Evolutionary conservation across 2,329 filamentous ascomycete species (phyloP).

Genomic region (Diaporthe australafricana): DNA sequence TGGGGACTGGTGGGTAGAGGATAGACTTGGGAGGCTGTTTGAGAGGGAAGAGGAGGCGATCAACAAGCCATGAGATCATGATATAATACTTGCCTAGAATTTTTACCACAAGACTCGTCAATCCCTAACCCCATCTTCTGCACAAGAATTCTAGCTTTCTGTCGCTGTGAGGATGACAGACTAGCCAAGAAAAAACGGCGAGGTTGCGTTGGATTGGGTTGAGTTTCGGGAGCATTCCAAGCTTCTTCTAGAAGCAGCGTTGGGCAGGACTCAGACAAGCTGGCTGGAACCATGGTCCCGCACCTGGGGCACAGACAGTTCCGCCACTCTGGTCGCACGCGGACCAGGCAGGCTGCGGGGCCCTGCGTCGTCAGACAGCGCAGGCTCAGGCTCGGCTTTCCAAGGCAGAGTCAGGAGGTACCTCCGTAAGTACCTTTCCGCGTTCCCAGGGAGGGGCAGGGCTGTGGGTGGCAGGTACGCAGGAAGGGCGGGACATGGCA

Average conservation of each 20-base stretch:
- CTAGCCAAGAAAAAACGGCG: background rate
- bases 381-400: constrained; percentile 17
- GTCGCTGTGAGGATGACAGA: background rate
- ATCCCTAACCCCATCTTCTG: no score
- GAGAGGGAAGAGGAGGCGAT: no score
- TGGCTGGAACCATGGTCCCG: background rate
- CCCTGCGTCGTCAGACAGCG: constrained; percentile 23
- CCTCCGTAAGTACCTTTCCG: background rate
- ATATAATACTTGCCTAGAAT: no score
- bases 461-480: constrained; percentile 15
- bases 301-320: constrained; percentile 25
- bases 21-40: constrained; percentile 16
- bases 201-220: background rate
- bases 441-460: constrained; percentile 9
- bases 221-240: constrained; percentile 25
- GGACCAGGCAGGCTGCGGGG: constrained; percentile 14
- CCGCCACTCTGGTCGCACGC: constrained; percentile 15
- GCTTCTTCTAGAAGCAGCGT: constrained; percentile 23
- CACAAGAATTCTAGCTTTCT: background rate
- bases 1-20: constrained; percentile 21
- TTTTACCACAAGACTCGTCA: background rate
- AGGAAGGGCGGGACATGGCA: background rate
- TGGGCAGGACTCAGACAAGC: background rate
- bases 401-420: constrained; percentile 5
- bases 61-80: background rate